Conservation (phyloP, 2,329 filamentous ascomycete species). For the Pseudonectria foliicola region DNA sequence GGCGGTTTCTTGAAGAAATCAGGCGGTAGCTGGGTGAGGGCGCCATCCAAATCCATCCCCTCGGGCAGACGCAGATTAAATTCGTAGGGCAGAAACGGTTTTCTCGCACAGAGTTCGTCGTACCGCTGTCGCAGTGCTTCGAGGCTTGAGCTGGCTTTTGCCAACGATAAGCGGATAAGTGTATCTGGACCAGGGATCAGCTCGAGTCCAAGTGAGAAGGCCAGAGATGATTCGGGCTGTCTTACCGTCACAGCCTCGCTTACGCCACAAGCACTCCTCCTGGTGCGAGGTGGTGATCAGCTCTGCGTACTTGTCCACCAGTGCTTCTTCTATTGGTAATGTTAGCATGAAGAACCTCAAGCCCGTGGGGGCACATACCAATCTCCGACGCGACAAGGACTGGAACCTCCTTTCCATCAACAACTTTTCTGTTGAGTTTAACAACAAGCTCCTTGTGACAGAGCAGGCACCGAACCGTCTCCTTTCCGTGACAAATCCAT, state of each 20-base stretch:
- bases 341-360: conserved; percentile 13
- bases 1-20: conserved; percentile 47
- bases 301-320: conserved; percentile 69
- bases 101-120: conserved; percentile 49
- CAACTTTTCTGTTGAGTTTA: conserved; percentile 58
- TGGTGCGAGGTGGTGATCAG: conserved; percentile 70
- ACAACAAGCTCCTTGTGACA: conserved; percentile 82
- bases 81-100: conserved; percentile 51
- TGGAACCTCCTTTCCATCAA: conserved; percentile 47
- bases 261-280: conserved; percentile 79
- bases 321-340: conserved; percentile 43
- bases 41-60: conserved; percentile 41
- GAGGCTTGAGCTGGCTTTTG: conserved; percentile 53
- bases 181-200: conserved; percentile 35
- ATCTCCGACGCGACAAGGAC: conserved; percentile 55
- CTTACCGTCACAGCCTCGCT: conserved; percentile 77
- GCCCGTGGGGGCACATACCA: conserved; percentile 19
- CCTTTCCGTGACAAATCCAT: conserved; percentile 78
- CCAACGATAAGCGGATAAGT: conserved; percentile 55
- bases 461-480: conserved; percentile 77
- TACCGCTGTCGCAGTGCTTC: conserved; percentile 56
- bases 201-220: conserved; percentile 18
- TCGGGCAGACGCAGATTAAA: conserved; percentile 54
- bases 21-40: conserved; percentile 42
- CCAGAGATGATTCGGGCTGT: background rate